A percentile compares a stretch with the other conserved stretches of the same genome.
phyloP scores from a whole-genome alignment of 129 eudicot species.

The Lactuca sativa region DNA sequence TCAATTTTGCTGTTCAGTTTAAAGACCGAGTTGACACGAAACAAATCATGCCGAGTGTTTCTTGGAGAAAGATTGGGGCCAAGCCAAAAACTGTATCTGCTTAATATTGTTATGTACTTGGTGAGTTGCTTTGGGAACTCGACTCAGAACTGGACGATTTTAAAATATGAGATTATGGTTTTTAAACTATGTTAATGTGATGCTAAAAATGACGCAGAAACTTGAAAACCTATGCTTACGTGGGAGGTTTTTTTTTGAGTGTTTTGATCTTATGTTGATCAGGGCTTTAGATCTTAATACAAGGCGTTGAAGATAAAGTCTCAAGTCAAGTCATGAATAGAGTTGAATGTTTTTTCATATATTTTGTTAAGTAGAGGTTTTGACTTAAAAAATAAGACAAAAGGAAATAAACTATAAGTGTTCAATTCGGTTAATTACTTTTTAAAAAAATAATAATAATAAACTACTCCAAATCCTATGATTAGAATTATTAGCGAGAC shows the following conservation, averaged over 20 bases:
- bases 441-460: too few species aligned
- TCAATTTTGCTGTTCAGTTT: slow-evolving; percentile 71
- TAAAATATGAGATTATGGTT: slow-evolving; percentile 1
- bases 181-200: not conserved
- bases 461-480: too few species aligned
- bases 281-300: too few species aligned
- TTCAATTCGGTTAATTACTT: too few species aligned
- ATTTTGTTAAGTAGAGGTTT: too few species aligned
- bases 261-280: too few species aligned
- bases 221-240: not conserved
- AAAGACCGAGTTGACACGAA: slow-evolving; percentile 81
- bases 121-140: slow-evolving; percentile 8
- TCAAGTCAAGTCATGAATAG: too few species aligned
- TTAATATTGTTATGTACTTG: slow-evolving; percentile 22
- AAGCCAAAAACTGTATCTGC: slow-evolving; percentile 95
- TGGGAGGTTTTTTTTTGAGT: not conserved
- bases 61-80: slow-evolving; percentile 91
- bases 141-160: slow-evolving; percentile 14
- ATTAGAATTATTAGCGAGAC: too few species aligned
- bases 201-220: not conserved
- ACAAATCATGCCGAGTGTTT: slow-evolving; percentile 98
- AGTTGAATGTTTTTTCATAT: too few species aligned
- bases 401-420: too few species aligned
- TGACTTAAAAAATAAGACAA: too few species aligned
- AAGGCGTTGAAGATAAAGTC: too few species aligned